Evolutionary conservation across 2,329 filamentous ascomycete genomes (phyloP).

Genomic region (Colletotrichum cordylinicola): DNA sequence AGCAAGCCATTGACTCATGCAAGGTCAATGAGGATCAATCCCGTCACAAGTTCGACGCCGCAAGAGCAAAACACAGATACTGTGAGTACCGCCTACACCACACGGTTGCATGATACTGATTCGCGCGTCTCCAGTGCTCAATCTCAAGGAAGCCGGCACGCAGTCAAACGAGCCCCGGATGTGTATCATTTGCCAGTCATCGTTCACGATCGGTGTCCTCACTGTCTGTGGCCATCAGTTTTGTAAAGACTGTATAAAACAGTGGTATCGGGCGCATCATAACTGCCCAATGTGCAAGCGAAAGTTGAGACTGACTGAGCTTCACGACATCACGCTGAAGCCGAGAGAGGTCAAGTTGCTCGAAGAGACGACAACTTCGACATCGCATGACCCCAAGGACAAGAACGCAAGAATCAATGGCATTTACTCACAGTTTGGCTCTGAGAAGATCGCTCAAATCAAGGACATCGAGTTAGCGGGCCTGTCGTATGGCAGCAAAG

Average conservation of each 20-base stretch:
- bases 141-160: slow-evolving; percentile 63
- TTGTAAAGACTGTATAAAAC: slow-evolving; percentile 83
- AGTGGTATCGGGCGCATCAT: slow-evolving; percentile 77
- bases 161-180: slow-evolving; percentile 68
- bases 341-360: slow-evolving; percentile 75
- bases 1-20: slow-evolving; percentile 49
- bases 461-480: slow-evolving; percentile 78
- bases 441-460: slow-evolving; percentile 77
- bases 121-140: slow-evolving; percentile 44
- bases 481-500: slow-evolving; percentile 85
- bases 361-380: slow-evolving; percentile 28
- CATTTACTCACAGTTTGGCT: slow-evolving; percentile 82
- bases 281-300: slow-evolving; percentile 89
- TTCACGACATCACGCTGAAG: slow-evolving; percentile 87
- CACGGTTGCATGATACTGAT: not conserved
- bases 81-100: slow-evolving; percentile 41
- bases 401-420: slow-evolving; percentile 36
- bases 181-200: slow-evolving; percentile 85
- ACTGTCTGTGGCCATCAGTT: slow-evolving; percentile 93
- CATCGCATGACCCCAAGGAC: not conserved
- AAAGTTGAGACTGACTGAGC: slow-evolving; percentile 66
- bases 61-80: slow-evolving; percentile 80
- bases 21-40: slow-evolving; percentile 55
- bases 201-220: slow-evolving; percentile 79
- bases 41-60: slow-evolving; percentile 63